These are phyloP conservation scores for Porcisia hertigi DNA, from an alignment of 208 protist genomes.

Conservation along the genomic window DNA sequence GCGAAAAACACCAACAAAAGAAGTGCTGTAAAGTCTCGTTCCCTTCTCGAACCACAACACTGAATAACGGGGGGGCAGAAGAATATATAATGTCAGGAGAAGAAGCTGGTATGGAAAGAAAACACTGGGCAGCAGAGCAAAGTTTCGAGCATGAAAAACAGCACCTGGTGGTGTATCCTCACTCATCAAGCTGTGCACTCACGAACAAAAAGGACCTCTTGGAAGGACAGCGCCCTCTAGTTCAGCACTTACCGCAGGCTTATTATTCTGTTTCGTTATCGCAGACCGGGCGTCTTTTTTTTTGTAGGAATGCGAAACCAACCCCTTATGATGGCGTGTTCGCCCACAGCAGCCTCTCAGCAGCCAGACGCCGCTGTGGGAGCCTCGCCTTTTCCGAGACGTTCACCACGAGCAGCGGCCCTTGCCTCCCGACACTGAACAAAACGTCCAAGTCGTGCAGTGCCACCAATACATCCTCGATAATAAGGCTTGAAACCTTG, in stretches of 20 bases:
- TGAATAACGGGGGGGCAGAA: neutral
- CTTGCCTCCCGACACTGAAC: conserved; percentile 48
- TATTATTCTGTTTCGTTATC: neutral
- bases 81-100: neutral
- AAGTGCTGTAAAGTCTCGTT: no score
- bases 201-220: neutral
- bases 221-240: neutral
- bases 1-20: neutral
- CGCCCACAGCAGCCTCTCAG: conserved; percentile 40
- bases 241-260: neutral
- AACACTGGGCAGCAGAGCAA: neutral
- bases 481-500: conserved; percentile 51
- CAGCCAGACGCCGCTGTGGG: conserved; percentile 11
- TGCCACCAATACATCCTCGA: conserved; percentile 64
- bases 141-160: neutral
- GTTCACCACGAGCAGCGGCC: conserved; percentile 42
- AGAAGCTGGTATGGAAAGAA: conserved; percentile 1
- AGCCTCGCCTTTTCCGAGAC: conserved; percentile 4
- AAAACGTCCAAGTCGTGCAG: conserved; percentile 61
- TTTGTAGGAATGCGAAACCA: neutral
- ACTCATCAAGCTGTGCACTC: neutral
- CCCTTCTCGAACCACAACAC: neutral
- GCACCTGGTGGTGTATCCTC: neutral
- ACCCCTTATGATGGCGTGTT: conserved; percentile 6
- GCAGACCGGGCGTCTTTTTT: neutral